Evolutionary conservation across 371 early-diverging fungal species (phyloP), one percentile per base, ranked within the genome.

Genomic region (Funneliformis caledonium): DNA sequence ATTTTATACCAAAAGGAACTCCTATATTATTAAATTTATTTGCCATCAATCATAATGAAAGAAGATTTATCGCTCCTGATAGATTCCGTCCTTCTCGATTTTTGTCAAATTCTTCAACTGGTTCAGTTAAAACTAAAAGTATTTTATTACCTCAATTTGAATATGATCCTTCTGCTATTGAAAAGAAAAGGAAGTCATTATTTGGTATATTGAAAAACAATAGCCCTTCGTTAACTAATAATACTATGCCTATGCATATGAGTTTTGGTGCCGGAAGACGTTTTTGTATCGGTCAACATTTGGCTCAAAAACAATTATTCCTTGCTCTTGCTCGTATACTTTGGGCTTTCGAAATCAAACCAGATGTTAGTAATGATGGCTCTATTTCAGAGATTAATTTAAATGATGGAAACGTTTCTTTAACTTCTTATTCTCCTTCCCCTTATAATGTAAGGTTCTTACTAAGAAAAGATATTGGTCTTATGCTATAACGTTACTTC

Each of bases 261-360:
- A 52, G 48, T 22, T 75, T 75, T 8, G 75, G 75, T 10, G 75
- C 75, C 22, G 75, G 75, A 52, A 47, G 75, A 12, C 48, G 75
- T 19, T 31, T 31, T 56, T 75, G 75, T 75, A 56, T 56, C 26
- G 75, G 75, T 19, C 59, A 47, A 59, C 59, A 75, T 37, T 37
- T 75, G 14, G 75, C 75, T 31, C 47, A 31, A 37, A 59, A 37
- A 22, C 52, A 52, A 37, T 19, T 75, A 33, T 75, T 37, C 37
- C 37, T 52, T 75, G 75, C 12, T n/a, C 7, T 75, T 43, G 48
- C 75, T 52, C 9, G 33, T 31, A 75, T 75, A 5, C 37, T 75
- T 19, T 75, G 75, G 75, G 75, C 75, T 37, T 75, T 75, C 22
- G 59, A 42, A 31, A 75, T 75, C 33, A 75, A 67, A 42, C 67